Evolutionary conservation across 495 filamentous ascomycete species (phyloP).

Genomic region (Penicillium daleae): DNA sequence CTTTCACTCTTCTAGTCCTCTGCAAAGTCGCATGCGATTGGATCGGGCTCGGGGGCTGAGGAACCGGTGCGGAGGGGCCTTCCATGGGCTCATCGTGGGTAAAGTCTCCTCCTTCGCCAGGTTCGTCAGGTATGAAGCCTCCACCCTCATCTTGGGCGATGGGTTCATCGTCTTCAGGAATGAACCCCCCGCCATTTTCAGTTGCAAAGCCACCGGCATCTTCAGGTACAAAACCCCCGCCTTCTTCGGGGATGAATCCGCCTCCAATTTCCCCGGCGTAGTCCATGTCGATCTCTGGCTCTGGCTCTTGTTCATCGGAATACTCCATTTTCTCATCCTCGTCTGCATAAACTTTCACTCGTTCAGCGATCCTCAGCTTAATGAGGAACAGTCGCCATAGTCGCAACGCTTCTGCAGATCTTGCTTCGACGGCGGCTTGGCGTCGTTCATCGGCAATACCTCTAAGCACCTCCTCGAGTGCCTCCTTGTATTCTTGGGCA

Average conservation of each 20-base stretch:
- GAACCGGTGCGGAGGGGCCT: background rate
- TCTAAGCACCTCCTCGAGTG: conserved; percentile 66
- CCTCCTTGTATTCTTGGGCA: conserved; percentile 69
- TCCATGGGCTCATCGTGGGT: conserved; percentile 25
- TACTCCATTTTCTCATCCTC: conserved; percentile 50
- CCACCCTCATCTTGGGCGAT: background rate
- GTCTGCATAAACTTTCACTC: conserved; percentile 65
- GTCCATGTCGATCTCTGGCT: conserved; percentile 19
- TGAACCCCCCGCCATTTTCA: conserved; percentile 20
- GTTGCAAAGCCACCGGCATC: conserved; percentile 25
- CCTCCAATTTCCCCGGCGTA: conserved; percentile 33
- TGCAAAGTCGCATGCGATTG: background rate
- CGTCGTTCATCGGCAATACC: conserved; percentile 65
- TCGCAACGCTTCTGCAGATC: conserved; percentile 60
- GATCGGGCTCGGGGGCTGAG: background rate
- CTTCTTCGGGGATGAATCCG: conserved; percentile 36
- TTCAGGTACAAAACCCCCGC: background rate
- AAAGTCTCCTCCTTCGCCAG: conserved; percentile 24
- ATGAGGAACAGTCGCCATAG: conserved; percentile 79
- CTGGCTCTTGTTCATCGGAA: conserved; percentile 23
- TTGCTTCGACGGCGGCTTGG: conserved; percentile 59
- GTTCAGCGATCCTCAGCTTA: conserved; percentile 75
- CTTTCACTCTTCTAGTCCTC: background rate
- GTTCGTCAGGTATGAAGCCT: background rate
- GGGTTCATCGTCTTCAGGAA: background rate